phyloP scores from a whole-genome alignment of 352 stramenopile species.

The Globisporangium megalacanthum region DNA sequence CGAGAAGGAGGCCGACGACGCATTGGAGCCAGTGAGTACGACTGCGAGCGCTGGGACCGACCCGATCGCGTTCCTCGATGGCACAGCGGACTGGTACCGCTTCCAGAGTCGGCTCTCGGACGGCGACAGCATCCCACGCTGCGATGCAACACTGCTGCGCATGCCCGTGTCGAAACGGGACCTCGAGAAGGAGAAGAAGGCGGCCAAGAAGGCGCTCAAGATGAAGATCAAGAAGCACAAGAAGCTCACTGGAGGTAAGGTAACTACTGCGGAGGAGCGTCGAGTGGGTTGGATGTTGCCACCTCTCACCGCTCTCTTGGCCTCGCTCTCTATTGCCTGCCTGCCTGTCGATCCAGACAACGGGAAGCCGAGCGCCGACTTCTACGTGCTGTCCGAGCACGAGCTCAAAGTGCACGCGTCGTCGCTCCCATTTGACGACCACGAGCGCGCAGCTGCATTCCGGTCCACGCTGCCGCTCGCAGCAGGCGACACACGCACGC shows the following conservation, averaged over 20 bases:
- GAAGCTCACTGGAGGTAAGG: conserved; percentile 40
- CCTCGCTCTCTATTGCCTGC: no score
- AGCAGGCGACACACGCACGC: conserved; percentile 21
- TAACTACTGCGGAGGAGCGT: no score
- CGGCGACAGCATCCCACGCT: conserved; percentile 70
- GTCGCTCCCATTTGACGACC: conserved; percentile 47
- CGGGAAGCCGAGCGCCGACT: conserved; percentile 53
- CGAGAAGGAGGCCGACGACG: background rate
- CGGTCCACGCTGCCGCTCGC: conserved; percentile 33
- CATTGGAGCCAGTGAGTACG: no score
- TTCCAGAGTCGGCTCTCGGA: conserved; percentile 55
- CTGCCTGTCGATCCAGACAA: conserved; percentile 16
- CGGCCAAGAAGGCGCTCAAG: conserved; percentile 74
- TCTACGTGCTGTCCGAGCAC: conserved; percentile 66
- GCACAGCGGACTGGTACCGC: conserved; percentile 29
- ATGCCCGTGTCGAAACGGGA: conserved; percentile 72
- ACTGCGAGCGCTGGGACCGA: background rate
- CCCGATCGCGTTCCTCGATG: conserved; percentile 33
- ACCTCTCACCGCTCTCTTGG: no score
- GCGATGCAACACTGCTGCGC: conserved; percentile 60
- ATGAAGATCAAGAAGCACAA: conserved; percentile 89
- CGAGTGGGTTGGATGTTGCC: no score
- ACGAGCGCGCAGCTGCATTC: conserved; percentile 29
- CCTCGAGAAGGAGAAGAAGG: conserved; percentile 71
- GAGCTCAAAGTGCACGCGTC: conserved; percentile 53